Conservation (phyloP, 108 stramenopile genomes). For the Skeletonema marinoi region DNA sequence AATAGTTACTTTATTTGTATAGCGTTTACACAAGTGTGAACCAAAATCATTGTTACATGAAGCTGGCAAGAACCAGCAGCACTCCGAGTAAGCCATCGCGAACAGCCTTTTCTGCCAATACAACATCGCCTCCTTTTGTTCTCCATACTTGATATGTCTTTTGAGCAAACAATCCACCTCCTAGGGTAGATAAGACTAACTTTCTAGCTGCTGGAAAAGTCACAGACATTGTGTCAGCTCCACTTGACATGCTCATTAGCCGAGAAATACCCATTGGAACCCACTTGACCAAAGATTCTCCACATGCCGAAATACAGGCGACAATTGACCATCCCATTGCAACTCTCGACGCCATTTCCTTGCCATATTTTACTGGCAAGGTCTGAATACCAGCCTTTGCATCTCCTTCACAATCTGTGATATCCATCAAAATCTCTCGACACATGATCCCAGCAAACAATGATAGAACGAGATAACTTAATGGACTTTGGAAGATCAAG, state of each 20-base stretch:
- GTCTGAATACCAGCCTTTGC: conserved; percentile 52
- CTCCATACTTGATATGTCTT: conserved; percentile 28
- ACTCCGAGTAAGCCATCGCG: conserved; percentile 40
- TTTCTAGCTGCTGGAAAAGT: conserved; percentile 8
- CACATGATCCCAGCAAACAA: conserved; percentile 52
- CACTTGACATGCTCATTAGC: background rate
- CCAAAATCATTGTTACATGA: conserved; percentile 14
- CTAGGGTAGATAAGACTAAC: conserved; percentile 28
- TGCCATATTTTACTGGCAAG: conserved; percentile 69
- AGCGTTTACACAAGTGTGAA: background rate
- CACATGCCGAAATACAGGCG: conserved; percentile 17
- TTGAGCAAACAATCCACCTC: conserved; percentile 35
- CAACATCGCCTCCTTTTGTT: conserved; percentile 35
- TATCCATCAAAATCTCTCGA: conserved; percentile 82
- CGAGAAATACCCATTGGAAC: background rate
- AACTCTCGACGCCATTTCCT: conserved; percentile 44
- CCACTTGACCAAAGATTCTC: conserved; percentile 9
- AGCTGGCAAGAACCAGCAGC: conserved; percentile 44
- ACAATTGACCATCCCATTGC: conserved; percentile 32
- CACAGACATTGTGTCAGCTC: background rate
- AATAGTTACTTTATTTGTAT: background rate
- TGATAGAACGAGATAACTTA: conserved; percentile 26
- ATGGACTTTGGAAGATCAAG: conserved; percentile 15
- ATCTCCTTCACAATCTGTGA: conserved; percentile 65
- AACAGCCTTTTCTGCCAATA: conserved; percentile 40